Base-by-base conservation (phyloP, 1,284 basidiomycete species). In the Abortiporus biennis region DNA sequence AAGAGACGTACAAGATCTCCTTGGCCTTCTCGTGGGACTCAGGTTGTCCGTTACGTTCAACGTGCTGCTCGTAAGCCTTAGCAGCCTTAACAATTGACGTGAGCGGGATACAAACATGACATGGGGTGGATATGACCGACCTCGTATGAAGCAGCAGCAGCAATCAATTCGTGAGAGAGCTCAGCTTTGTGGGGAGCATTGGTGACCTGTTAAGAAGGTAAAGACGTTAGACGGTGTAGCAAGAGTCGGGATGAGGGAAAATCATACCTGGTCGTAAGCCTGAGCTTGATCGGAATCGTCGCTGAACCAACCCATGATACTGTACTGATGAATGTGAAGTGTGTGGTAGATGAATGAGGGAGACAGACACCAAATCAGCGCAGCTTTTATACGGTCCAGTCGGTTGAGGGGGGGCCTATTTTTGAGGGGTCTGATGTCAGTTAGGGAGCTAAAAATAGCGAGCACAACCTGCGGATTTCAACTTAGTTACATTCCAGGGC, bases 141-240 rank as follows among this genome's bases (percentile, higher is more conserved):
- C 59, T 66, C 65, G 57, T 63, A 68, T 30, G 77, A 68, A 36
- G 77, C 78, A 44, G 77, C 78, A 45, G 64, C 78, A 40, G 75
- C 77, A 53, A 85, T 73, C 52, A 83, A 67, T 60, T 85, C 80
- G 59, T 85, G 80, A 16, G 79, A 76, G 39, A 79, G 59, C 44
- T 58, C 36, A 9, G 77, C 74, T 59, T 79, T 66, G 67, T 79
- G 78, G 44, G 70, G 71, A 42, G 67, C 70, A 48, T 67, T 72
- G 54, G 47, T 56, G 49, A 69, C 69, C 72, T 68, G 54, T 43
- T 29, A 23, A 39, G 27, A 36, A 21, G 9, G 20, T 49, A 36
- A 47, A 31, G 35, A 25, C 24, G 25, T 25, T 30, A 40, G 47
- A 27, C 31, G 15, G 43, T 53, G 21, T 49, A 33, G 22, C 23